phyloP scores from a whole-genome alignment of 164 flowering plant species.

The Berberis vulgaris region DNA sequence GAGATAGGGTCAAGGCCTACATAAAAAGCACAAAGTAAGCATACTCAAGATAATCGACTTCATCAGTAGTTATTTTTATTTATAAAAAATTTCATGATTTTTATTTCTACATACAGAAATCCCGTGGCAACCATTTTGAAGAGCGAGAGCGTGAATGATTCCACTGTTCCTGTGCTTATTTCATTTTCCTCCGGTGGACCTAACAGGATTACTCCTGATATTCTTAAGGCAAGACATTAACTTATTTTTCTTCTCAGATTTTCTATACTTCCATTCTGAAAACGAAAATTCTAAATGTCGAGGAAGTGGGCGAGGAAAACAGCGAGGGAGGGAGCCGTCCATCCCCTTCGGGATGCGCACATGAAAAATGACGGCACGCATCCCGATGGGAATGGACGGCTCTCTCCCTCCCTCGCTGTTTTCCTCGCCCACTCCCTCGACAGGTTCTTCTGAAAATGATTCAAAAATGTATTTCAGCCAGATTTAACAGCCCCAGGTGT shows the following conservation, averaged over 20 bases:
- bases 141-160: not conserved
- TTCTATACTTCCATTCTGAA: too few relatives aligned
- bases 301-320: too few relatives aligned
- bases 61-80: not conserved
- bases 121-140: not conserved
- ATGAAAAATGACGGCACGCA: too few relatives aligned
- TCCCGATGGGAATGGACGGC: too few relatives aligned
- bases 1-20: not conserved
- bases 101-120: not conserved
- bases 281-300: too few relatives aligned
- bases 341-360: too few relatives aligned
- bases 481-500: conserved; percentile 12
- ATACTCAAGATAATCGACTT: not conserved
- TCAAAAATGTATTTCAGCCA: not conserved
- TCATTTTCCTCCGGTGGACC: not conserved
- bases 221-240: not conserved
- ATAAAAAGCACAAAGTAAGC: not conserved
- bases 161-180: not conserved
- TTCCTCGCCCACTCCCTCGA: too few relatives aligned
- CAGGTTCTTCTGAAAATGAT: too few relatives aligned
- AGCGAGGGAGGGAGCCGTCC: too few relatives aligned
- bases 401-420: too few relatives aligned
- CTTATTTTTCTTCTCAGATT: too few relatives aligned
- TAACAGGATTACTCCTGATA: not conserved
- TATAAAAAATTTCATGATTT: not conserved